These are phyloP conservation scores for Puccinia coronata DNA, from an alignment of 1,284 basidiomycete genomes.

Conservation along the genomic window DNA sequence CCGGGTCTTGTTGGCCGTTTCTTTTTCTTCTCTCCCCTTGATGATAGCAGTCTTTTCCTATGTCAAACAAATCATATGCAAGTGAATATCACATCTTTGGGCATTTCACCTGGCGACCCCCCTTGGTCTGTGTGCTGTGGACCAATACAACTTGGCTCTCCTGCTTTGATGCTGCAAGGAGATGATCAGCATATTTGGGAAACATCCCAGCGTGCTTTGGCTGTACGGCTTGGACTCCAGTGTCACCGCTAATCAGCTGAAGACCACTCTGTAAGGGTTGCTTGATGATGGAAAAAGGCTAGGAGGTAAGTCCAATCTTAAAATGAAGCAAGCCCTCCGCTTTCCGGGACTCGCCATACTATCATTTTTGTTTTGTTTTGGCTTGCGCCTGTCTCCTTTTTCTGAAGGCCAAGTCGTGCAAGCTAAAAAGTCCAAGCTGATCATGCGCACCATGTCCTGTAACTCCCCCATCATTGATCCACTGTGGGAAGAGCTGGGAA, in stretches of 20 bases:
- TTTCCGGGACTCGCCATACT: background rate
- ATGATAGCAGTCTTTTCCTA: background rate
- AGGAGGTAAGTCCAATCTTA: constrained; percentile 35
- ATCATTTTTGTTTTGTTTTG: background rate
- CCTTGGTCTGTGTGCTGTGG: constrained; percentile 47
- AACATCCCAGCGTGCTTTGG: constrained; percentile 29
- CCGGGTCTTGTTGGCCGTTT: background rate
- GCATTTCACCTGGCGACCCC: constrained; percentile 41
- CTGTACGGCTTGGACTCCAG: constrained; percentile 35
- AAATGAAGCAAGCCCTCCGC: background rate
- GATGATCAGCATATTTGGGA: constrained; percentile 40
- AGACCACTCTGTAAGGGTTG: constrained; percentile 37
- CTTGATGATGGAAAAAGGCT: constrained; percentile 48
- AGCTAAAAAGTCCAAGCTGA: constrained; percentile 44
- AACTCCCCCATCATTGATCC: constrained; percentile 41
- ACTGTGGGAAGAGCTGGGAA: constrained; percentile 48
- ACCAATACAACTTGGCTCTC: constrained; percentile 44
- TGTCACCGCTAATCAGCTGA: constrained; percentile 31
- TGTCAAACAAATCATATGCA: constrained; percentile 12
- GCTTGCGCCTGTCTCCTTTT: too few species aligned
- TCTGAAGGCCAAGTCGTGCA: constrained; percentile 42
- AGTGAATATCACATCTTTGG: constrained; percentile 45
- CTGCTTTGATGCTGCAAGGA: constrained; percentile 47
- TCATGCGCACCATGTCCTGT: constrained; percentile 36
- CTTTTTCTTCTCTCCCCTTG: background rate